Base-by-base conservation (phyloP, 1,284 basidiomycete species). In the Rhodotorula sp. region DNA sequence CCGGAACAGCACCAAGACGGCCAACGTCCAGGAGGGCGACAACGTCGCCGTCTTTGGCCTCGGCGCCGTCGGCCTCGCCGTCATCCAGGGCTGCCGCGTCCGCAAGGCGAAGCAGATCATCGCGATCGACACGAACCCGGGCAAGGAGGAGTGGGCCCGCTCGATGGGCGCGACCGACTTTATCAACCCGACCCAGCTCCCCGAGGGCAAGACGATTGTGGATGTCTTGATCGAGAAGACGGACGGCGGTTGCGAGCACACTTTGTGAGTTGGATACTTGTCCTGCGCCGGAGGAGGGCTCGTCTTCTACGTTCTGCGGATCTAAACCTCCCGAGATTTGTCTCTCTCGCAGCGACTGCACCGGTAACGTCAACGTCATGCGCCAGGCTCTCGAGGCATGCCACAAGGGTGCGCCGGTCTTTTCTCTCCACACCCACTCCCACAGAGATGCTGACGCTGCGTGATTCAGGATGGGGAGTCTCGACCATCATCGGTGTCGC, bases 91-190 rank as follows among this genome's bases (percentile, higher is more conserved):
- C 34, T 87, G 93, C 38, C 83, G 86, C 45, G 84, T 87, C 62
- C 89, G 93, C 76, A 89, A 89, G 69, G 93, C 93, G 47, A 87
- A 88, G 72, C 89, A 92, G 72, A 87, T 99, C 82, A 94, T 99
- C 77, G 95, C 95, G 4, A 81, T 99, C 73, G 97, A 99, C 83
- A 57, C 48, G 47, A 98, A 97, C 84, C 85, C 89, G 18, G 82
- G 81, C 72, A 98, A 95, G 83, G 88, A 91, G 84, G 82, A 86
- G 8, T 95, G 93, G 92, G 93, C 95, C 6, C 86, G 85, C 80
- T 91, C 93, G 83, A 95, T 99, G 81, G 95, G 95, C 71, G 97
- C 95, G n/a, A 93, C 90, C 62, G 95, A 99, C 60, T 99, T 98
- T 80, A 82, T 99, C 79, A 95, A 98, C 84, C 91, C 95, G 14